These are phyloP conservation scores for Ambrosia trifida DNA, from an alignment of 129 eudicot genomes.

Conservation along the genomic window DNA sequence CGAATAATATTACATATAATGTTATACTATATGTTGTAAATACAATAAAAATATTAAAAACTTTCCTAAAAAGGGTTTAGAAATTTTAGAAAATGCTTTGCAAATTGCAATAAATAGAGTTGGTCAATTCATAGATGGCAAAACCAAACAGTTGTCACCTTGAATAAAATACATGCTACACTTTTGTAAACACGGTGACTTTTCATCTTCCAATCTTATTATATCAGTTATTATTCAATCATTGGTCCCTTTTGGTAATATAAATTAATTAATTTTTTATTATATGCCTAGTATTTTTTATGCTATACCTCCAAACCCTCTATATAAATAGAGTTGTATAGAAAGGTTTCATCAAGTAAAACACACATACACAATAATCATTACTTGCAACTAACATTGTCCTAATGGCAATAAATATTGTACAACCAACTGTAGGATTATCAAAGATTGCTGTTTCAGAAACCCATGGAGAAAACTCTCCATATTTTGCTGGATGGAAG, in stretches of 20 bases:
- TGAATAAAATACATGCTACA: constrained; percentile 26
- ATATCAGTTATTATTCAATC: constrained; percentile 64
- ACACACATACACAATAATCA: constrained; percentile 15
- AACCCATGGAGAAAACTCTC: constrained; percentile 97
- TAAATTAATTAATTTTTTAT: not conserved
- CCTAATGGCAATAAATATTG: constrained; percentile 72
- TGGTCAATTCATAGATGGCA: constrained; percentile 44
- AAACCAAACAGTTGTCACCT: constrained; percentile 80
- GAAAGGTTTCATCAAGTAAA: constrained; percentile 33
- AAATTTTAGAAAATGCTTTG: not conserved
- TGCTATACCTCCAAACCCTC: constrained; percentile 11
- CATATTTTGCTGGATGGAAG: constrained; percentile 98
- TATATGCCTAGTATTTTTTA: not conserved
- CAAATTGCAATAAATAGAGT: constrained; percentile 9
- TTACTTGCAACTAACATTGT: constrained; percentile 5
- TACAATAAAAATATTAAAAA: too few species aligned
- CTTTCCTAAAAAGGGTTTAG: not conserved
- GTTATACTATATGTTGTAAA: too few species aligned
- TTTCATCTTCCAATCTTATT: constrained; percentile 66
- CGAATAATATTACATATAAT: too few species aligned
- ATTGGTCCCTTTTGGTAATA: constrained; percentile 37
- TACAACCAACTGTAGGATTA: constrained; percentile 48
- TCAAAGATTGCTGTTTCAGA: constrained; percentile 81
- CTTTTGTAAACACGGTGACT: constrained; percentile 33
- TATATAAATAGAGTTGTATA: constrained; percentile 44